Conservation (phyloP, 345 rosid genomes). For the Eucalyptus cloeziana region DNA sequence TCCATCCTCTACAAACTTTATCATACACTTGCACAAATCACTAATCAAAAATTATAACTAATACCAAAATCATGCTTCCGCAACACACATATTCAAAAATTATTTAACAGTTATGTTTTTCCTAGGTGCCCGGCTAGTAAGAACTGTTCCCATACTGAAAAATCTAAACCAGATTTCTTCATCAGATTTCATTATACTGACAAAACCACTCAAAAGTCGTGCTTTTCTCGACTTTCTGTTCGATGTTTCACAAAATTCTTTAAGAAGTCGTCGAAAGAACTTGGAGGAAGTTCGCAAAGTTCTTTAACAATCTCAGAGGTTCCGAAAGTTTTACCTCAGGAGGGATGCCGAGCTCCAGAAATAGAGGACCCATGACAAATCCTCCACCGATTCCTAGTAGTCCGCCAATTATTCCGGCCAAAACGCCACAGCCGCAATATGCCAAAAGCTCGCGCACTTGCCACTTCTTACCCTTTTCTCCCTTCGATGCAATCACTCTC, state of each 20-base stretch:
- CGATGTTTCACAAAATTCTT: background rate
- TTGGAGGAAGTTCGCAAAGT: background rate
- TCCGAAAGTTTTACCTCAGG: constrained; percentile 8
- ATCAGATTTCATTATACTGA: background rate
- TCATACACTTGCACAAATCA: no score
- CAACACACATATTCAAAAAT: no score
- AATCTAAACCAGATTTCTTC: background rate
- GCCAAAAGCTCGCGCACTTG: background rate
- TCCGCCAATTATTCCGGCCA: constrained; percentile 24
- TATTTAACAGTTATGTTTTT: no score
- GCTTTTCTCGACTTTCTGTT: background rate
- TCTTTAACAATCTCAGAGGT: background rate
- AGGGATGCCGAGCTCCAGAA: constrained; percentile 27
- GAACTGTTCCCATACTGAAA: background rate
- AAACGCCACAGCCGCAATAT: constrained; percentile 4
- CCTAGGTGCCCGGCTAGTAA: no score
- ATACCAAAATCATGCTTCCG: no score
- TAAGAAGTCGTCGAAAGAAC: background rate
- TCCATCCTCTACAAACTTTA: no score
- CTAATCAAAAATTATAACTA: no score
- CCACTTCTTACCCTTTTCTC: constrained; percentile 6
- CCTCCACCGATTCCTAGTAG: constrained; percentile 33
- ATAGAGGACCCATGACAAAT: constrained; percentile 26
- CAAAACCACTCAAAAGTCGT: fast-evolving
- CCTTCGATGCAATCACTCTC: constrained; percentile 17